phyloP scores from a whole-genome alignment of 768 basidiomycete species.

The Trametes sanguinea region DNA sequence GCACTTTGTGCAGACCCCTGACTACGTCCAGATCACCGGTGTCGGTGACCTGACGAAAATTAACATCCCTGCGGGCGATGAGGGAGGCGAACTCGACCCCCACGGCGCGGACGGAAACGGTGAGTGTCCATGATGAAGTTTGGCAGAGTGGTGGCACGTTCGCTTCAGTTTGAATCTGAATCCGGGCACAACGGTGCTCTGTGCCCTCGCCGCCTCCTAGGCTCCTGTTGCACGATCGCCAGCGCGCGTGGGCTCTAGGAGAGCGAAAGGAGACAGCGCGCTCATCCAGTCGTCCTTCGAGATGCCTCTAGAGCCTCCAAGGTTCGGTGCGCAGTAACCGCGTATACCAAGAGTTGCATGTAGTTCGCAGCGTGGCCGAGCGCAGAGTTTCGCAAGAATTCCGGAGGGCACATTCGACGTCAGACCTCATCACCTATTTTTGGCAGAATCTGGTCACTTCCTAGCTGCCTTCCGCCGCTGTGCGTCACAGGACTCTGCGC shows the following conservation, averaged over 20 bases:
- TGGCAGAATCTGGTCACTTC: not conserved
- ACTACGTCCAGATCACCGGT: slow-evolving; percentile 73
- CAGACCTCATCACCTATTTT: not conserved
- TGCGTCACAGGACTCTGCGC: no score
- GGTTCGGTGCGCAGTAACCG: no score
- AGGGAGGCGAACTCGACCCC: slow-evolving; percentile 68
- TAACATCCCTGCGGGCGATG: slow-evolving; percentile 62
- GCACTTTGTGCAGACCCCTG: slow-evolving; percentile 72
- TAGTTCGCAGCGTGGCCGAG: no score
- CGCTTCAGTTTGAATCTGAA: no score
- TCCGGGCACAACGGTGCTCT: not conserved
- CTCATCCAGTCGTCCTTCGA: not conserved
- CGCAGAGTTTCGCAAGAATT: no score
- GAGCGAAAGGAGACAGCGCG: not conserved
- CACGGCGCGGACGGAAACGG: slow-evolving; percentile 64
- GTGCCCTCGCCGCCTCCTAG: not conserved
- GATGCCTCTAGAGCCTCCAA: no score
- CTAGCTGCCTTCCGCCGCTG: not conserved
- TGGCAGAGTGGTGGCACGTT: no score
- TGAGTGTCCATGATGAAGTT: slow-evolving; percentile 20
- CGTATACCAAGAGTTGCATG: no score
- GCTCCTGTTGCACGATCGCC: not conserved
- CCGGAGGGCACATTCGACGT: no score
- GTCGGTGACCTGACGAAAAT: slow-evolving; percentile 64
- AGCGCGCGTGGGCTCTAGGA: not conserved